phyloP scores from a whole-genome alignment of 495 filamentous ascomycete genomes.

The Elaphomyces granulatus region DNA sequence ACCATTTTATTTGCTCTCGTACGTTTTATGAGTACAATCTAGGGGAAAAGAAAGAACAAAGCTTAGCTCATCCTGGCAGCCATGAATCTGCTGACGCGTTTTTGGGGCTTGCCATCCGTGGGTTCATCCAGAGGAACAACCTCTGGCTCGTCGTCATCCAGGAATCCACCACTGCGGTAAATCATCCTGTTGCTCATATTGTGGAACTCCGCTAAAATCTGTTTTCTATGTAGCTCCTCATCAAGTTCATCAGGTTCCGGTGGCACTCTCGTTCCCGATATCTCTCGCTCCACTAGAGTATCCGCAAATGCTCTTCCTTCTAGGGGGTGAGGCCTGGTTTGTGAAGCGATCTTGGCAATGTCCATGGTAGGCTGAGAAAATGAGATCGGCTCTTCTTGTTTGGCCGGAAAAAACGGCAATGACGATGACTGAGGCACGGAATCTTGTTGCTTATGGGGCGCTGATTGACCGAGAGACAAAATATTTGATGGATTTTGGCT shows the following conservation, averaged over 20 bases:
- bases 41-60: too few species aligned
- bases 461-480: neutral
- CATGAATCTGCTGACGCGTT: constrained; percentile 76
- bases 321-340: constrained; percentile 34
- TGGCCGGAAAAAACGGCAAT: constrained; percentile 28
- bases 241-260: constrained; percentile 62
- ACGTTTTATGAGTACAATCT: too few species aligned
- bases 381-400: constrained; percentile 28
- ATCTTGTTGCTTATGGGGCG: constrained; percentile 3
- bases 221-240: constrained; percentile 51
- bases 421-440: constrained; percentile 15
- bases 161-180: constrained; percentile 61
- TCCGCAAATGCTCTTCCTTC: constrained; percentile 42
- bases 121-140: constrained; percentile 44
- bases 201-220: constrained; percentile 71
- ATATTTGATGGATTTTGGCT: neutral
- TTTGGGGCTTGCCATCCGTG: constrained; percentile 42
- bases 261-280: constrained; percentile 14
- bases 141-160: constrained; percentile 40
- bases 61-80: constrained; percentile 67
- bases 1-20: too few species aligned
- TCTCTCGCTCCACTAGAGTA: constrained; percentile 47
- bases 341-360: constrained; percentile 10
- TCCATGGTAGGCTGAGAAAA: constrained; percentile 33
- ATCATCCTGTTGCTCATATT: constrained; percentile 66